Conservation (phyloP, 306 rosid genomes). For the Casuarina glauca region DNA sequence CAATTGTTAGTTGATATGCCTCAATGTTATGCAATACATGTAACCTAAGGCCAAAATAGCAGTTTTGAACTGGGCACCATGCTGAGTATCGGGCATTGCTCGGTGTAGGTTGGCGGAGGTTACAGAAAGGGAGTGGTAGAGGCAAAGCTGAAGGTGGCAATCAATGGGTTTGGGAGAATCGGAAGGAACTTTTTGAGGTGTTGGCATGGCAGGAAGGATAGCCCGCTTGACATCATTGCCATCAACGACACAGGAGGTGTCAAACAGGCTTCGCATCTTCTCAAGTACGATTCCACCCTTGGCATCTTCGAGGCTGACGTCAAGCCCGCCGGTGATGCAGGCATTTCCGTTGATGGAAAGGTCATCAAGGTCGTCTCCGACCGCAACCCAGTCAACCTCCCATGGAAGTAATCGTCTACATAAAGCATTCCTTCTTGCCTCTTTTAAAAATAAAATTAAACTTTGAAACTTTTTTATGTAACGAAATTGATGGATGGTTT, state of each 20-base stretch:
- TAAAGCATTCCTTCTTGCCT: not conserved
- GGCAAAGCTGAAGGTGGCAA: conserved; percentile 92
- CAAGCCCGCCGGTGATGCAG: conserved; percentile 67
- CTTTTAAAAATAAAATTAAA: not conserved
- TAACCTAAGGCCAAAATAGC: not conserved
- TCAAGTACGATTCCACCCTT: conserved; percentile 93
- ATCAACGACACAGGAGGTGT: conserved; percentile 96
- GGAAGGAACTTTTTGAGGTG: conserved; percentile 97
- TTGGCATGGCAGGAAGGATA: conserved; percentile 97
- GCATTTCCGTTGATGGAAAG: conserved; percentile 88
- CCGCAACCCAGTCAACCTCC: conserved; percentile 81
- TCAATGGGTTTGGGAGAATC: conserved; percentile 92
- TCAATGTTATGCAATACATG: not conserved
- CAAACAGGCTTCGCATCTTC: conserved; percentile 98
- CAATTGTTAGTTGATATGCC: too few relatives aligned
- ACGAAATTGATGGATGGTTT: conserved; percentile 1
- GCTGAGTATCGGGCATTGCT: conserved; percentile 2
- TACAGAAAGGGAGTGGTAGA: conserved; percentile 64
- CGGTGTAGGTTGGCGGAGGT: conserved; percentile 56
- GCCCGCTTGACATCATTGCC: conserved; percentile 89
- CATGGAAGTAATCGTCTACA: conserved; percentile 64
- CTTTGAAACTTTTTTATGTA: not conserved
- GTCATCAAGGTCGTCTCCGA: conserved; percentile 78
- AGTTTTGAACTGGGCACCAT: conserved; percentile 1
- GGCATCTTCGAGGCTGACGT: conserved; percentile 95